Percentiles rank a stretch among this genome's conserved stretches.
These are phyloP conservation scores for Teunomyces panamensis DNA, from an alignment of 805 yeast genomes.

Conservation along the genomic window DNA sequence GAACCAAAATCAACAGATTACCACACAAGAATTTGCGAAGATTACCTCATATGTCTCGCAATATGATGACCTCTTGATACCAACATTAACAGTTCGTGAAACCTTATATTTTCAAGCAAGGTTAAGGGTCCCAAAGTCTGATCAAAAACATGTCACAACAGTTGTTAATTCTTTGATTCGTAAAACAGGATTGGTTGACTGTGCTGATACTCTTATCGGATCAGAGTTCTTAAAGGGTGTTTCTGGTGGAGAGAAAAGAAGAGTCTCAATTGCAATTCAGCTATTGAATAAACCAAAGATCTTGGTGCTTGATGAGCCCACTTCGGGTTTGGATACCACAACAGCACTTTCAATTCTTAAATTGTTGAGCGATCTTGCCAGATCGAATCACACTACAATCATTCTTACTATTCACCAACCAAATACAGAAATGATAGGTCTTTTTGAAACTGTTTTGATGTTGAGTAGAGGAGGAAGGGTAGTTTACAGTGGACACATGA, in stretches of 20 bases:
- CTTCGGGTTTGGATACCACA: slow-evolving; percentile 26
- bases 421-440: slow-evolving; percentile 18
- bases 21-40: slow-evolving; percentile 14
- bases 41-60: slow-evolving; percentile 25
- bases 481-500: slow-evolving; percentile 17
- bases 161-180: slow-evolving; percentile 16
- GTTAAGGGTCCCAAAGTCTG: slow-evolving; percentile 18
- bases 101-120: slow-evolving; percentile 24
- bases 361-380: slow-evolving; percentile 18
- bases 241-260: slow-evolving; percentile 27
- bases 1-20: slow-evolving; percentile 13
- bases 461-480: slow-evolving; percentile 24
- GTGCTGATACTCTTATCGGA: slow-evolving; percentile 27
- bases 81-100: slow-evolving; percentile 25
- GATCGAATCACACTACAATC: slow-evolving; percentile 18
- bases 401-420: slow-evolving; percentile 28
- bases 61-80: slow-evolving; percentile 20
- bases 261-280: slow-evolving; percentile 27
- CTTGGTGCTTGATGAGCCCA: slow-evolving; percentile 26
- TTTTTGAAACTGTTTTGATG: slow-evolving; percentile 20
- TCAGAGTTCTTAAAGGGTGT: slow-evolving; percentile 21
- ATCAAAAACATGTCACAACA: slow-evolving; percentile 15
- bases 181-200: slow-evolving; percentile 22
- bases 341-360: slow-evolving; percentile 19
- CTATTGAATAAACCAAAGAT: slow-evolving; percentile 22